Evolutionary conservation across 192 early-diverging fungal species (phyloP).

Genomic region (Coemansia sp.): DNA sequence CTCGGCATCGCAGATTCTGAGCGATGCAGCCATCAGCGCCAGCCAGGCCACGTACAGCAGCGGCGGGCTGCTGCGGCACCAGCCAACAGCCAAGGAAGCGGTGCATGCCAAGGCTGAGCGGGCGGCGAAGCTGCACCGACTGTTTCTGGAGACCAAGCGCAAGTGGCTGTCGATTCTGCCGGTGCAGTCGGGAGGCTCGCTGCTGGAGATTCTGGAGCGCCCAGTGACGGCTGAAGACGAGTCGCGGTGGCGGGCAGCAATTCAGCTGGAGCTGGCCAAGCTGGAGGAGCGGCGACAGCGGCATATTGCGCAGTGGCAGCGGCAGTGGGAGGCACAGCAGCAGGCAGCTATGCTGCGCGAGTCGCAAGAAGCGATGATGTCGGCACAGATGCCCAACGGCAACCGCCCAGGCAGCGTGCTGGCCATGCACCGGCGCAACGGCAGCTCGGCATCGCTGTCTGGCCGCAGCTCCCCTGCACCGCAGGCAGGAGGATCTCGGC

Average conservation of each 20-base stretch:
- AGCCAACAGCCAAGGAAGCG: slow-evolving; percentile 53
- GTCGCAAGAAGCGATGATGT: slow-evolving; percentile 39
- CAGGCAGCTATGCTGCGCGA: slow-evolving; percentile 41
- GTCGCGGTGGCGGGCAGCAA: slow-evolving; percentile 54
- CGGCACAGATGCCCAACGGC: slow-evolving; percentile 5
- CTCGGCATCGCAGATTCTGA: slow-evolving; percentile 53
- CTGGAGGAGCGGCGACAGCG: slow-evolving; percentile 46
- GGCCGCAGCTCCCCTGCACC: slow-evolving; percentile 44
- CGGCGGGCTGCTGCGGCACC: slow-evolving; percentile 45
- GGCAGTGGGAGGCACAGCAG: slow-evolving; percentile 55
- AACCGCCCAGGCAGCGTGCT: slow-evolving; percentile 21
- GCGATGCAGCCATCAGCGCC: slow-evolving; percentile 52
- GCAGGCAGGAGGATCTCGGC: slow-evolving; percentile 5
- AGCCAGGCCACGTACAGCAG: slow-evolving; percentile 50
- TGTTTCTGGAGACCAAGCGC: slow-evolving; percentile 89
- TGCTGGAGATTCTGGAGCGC: slow-evolving; percentile 82
- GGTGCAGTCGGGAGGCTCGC: slow-evolving; percentile 77
- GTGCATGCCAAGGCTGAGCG: slow-evolving; percentile 56
- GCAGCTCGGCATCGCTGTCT: slow-evolving; percentile 35
- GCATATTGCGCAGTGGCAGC: slow-evolving; percentile 49
- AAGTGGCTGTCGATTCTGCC: slow-evolving; percentile 79
- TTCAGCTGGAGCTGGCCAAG: slow-evolving; percentile 54
- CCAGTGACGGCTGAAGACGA: slow-evolving; percentile 76
- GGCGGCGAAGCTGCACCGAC: slow-evolving; percentile 59
- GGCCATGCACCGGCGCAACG: slow-evolving; percentile 12